Evolutionary conservation across 768 basidiomycete species (phyloP).

Genomic region (Mycena amicta): DNA sequence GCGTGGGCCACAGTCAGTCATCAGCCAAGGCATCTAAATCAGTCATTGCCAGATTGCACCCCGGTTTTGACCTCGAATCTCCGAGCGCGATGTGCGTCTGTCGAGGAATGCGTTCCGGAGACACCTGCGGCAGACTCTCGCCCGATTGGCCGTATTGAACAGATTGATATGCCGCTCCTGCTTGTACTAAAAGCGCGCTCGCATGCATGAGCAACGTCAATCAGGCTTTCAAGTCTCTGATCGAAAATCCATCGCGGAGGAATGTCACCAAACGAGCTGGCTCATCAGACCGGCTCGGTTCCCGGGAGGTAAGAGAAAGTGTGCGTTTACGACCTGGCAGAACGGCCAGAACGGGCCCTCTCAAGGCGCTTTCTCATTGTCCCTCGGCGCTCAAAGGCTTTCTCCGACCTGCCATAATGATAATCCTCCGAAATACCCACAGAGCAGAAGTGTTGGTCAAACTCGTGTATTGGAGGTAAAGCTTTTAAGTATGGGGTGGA

Average conservation of each 20-base stretch:
- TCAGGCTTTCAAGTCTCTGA: not conserved
- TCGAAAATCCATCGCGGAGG: conserved; percentile 1
- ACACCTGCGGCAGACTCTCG: not conserved
- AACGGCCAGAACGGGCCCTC: too few relatives aligned
- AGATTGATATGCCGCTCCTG: not conserved
- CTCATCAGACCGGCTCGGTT: not conserved
- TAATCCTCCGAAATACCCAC: too few relatives aligned
- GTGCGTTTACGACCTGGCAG: too few relatives aligned
- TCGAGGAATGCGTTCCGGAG: not conserved
- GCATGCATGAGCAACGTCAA: not conserved
- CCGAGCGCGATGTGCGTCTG: not conserved
- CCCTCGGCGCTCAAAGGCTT: too few relatives aligned
- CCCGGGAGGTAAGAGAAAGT: too few relatives aligned
- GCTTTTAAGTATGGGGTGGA: conserved; percentile 20
- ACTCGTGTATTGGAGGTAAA: conserved; percentile 18
- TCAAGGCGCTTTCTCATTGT: too few relatives aligned
- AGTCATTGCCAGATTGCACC: not conserved
- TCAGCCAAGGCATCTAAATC: not conserved
- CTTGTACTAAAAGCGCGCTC: not conserved
- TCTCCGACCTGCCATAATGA: too few relatives aligned
- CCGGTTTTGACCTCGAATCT: not conserved
- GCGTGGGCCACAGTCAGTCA: not conserved
- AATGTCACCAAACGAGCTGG: not conserved
- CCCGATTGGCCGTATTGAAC: not conserved
- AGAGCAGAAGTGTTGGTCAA: too few relatives aligned